A percentile compares a stretch with the other conserved stretches of the same genome.
Evolutionary conservation across 306 rosid genomes (phyloP).

Genomic region (Chamaecrista fasciculata): DNA sequence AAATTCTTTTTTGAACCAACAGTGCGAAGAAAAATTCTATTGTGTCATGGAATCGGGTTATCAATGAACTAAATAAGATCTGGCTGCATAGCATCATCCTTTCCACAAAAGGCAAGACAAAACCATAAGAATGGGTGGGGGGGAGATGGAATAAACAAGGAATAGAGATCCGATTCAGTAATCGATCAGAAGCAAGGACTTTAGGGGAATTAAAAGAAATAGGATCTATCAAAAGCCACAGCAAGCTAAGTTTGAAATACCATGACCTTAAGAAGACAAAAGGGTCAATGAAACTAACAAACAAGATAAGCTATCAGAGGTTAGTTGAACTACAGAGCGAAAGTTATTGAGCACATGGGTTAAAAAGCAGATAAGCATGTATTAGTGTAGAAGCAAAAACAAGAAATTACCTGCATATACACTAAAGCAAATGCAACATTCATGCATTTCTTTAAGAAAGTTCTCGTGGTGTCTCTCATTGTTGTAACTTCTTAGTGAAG

Average conservation of each 20-base stretch:
- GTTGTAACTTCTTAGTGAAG: constrained; percentile 56
- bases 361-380: neutral
- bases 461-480: constrained; percentile 56
- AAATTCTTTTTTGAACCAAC: constrained; percentile 8
- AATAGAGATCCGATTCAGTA: constrained; percentile 4
- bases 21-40: constrained; percentile 17
- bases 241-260: constrained; percentile 23
- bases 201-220: neutral
- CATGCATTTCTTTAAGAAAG: constrained; percentile 61
- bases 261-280: constrained; percentile 12
- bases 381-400: constrained; percentile 24
- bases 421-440: constrained; percentile 77
- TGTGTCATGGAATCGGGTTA: constrained; percentile 10
- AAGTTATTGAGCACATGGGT: neutral
- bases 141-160: neutral
- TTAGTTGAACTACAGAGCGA: neutral
- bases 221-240: constrained; percentile 16
- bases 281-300: neutral
- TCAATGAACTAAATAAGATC: neutral
- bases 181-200: constrained; percentile 9
- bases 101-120: neutral
- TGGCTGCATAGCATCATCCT: constrained; percentile 3
- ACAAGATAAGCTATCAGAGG: constrained; percentile 2
- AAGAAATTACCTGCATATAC: constrained; percentile 64
- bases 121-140: constrained; percentile 10